Percentiles rank a stretch among this genome's conserved stretches.
These are phyloP conservation scores for Sphaerostilbella broomeana DNA, from an alignment of 2,329 filamentous ascomycete species.

Conservation along the genomic window DNA sequence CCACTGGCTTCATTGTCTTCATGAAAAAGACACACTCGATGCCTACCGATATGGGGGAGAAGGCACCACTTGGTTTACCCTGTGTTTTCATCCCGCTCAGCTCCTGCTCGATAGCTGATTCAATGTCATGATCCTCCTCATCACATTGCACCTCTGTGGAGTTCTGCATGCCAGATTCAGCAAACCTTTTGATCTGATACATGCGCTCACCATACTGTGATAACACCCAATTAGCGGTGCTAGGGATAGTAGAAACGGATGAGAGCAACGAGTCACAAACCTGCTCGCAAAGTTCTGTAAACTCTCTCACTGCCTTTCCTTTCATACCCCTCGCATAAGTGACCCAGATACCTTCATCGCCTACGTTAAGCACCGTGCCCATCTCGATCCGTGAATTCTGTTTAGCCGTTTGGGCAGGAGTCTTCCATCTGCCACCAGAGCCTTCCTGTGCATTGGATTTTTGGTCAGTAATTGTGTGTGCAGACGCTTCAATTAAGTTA, in stretches of 20 bases:
- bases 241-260: neutral
- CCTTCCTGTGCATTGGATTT: too few relatives aligned
- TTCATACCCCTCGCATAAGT: conserved; percentile 70
- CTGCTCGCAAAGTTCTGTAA: conserved; percentile 59
- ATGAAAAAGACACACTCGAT: conserved; percentile 60
- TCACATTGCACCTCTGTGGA: too few relatives aligned
- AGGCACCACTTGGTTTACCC: conserved; percentile 36
- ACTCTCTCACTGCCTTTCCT: conserved; percentile 60
- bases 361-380: conserved; percentile 51
- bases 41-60: conserved; percentile 47
- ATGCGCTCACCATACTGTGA: conserved; percentile 58
- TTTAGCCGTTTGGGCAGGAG: conserved; percentile 50
- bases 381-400: conserved; percentile 34
- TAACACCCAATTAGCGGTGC: too few relatives aligned
- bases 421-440: conserved; percentile 54
- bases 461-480: too few relatives aligned
- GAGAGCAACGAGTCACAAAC: conserved; percentile 32
- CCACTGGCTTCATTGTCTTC: conserved; percentile 47
- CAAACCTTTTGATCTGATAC: conserved; percentile 43
- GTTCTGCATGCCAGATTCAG: too few relatives aligned
- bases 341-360: conserved; percentile 70
- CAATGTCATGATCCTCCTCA: conserved; percentile 57
- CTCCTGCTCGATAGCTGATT: conserved; percentile 65
- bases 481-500: too few relatives aligned
- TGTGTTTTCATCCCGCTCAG: conserved; percentile 53